These are phyloP conservation scores for Vaccinium corymbosum DNA, from an alignment of 148 eudicot species.

Conservation along the genomic window DNA sequence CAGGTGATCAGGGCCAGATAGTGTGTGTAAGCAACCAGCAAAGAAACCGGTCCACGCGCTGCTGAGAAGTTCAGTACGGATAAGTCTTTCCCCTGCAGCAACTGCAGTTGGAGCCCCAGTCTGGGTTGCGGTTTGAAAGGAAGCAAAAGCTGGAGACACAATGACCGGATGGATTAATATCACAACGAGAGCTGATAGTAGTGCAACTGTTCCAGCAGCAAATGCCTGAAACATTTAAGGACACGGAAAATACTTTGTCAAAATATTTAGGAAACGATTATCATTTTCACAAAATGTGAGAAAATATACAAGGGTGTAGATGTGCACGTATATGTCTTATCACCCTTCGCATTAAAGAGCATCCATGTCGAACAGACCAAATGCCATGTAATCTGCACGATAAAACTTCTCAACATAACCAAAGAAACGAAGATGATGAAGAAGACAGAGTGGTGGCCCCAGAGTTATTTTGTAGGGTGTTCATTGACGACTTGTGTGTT, in stretches of 20 bases:
- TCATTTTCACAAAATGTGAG: background rate
- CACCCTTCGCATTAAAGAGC: background rate
- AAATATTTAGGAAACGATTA: background rate
- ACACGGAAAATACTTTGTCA: background rate
- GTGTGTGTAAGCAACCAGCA: slow-evolving; percentile 96
- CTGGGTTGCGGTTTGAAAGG: slow-evolving; percentile 46
- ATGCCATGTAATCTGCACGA: background rate
- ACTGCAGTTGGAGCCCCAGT: slow-evolving; percentile 40
- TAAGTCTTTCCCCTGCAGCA: slow-evolving; percentile 33
- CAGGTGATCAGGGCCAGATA: slow-evolving; percentile 96
- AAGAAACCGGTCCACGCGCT: slow-evolving; percentile 98
- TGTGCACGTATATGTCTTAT: background rate
- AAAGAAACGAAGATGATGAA: background rate
- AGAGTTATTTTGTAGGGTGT: too few relatives aligned
- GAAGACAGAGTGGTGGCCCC: background rate
- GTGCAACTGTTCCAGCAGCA: slow-evolving; percentile 46
- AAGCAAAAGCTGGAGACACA: slow-evolving; percentile 79
- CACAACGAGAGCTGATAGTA: slow-evolving; percentile 49
- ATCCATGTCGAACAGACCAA: background rate
- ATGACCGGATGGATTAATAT: slow-evolving; percentile 46
- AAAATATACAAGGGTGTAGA: background rate
- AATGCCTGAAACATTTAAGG: slow-evolving; percentile 42
- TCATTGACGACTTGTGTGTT: too few relatives aligned
- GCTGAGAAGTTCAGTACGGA: slow-evolving; percentile 62
- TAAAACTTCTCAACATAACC: background rate